These are phyloP conservation scores for Sequoia sempervirens DNA, from an alignment of 75 land plant genomes.

Conservation along the genomic window DNA sequence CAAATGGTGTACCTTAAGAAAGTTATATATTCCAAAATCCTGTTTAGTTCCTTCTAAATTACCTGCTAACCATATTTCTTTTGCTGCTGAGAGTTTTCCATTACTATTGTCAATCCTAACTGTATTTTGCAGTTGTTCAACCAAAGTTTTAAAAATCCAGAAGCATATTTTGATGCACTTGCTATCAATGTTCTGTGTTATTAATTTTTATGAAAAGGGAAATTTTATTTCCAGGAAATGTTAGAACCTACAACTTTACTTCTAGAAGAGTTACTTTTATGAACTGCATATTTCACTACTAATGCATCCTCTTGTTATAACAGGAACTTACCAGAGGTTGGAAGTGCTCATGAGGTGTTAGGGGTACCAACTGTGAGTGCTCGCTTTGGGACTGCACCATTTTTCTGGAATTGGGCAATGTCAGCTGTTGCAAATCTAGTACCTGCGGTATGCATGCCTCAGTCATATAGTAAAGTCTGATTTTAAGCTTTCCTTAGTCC, in stretches of 20 bases:
- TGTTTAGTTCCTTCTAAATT: neutral
- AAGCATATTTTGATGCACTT: neutral
- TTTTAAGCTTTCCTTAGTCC: neutral
- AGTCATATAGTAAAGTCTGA: neutral
- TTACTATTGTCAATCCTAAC: neutral
- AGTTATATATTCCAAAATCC: neutral
- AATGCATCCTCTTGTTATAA: conserved; percentile 4
- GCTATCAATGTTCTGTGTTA: neutral
- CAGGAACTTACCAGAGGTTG: conserved; percentile 90
- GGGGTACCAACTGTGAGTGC: conserved; percentile 90
- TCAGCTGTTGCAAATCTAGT: conserved; percentile 59
- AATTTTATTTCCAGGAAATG: neutral
- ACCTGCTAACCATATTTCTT: neutral
- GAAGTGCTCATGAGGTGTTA: conserved; percentile 71
- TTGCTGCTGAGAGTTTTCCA: neutral
- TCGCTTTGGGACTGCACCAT: conserved; percentile 89
- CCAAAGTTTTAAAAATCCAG: neutral
- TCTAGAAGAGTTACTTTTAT: neutral
- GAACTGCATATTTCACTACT: conserved; percentile 1
- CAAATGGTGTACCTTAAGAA: neutral
- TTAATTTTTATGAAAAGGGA: too few relatives aligned
- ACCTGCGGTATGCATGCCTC: conserved; percentile 44
- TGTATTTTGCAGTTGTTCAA: neutral
- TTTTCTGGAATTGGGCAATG: conserved; percentile 98
- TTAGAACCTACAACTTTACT: neutral